These are phyloP conservation scores for Rhododendron simsii DNA, from an alignment of 148 eudicot genomes.

Conservation along the genomic window DNA sequence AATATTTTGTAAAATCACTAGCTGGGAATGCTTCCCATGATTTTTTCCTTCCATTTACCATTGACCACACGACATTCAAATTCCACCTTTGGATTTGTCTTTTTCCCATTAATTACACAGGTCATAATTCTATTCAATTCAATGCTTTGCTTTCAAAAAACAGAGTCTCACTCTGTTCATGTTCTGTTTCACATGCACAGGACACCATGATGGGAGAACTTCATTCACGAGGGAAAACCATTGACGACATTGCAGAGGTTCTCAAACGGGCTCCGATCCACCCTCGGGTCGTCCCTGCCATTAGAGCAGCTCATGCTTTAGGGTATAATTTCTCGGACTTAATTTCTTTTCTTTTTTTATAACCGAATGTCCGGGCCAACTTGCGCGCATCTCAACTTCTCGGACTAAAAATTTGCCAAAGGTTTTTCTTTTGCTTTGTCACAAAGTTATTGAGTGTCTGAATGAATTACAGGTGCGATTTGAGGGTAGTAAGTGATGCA, in stretches of 20 bases:
- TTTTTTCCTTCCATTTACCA: neutral
- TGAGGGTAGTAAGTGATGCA: constrained; percentile 87
- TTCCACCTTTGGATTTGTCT: neutral
- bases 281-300: constrained; percentile 61
- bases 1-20: too few species aligned
- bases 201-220: constrained; percentile 79
- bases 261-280: constrained; percentile 55
- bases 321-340: constrained; percentile 41
- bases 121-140: neutral
- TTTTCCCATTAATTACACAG: neutral
- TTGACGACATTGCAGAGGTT: constrained; percentile 48
- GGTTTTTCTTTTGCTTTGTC: neutral
- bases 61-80: neutral
- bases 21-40: too few species aligned
- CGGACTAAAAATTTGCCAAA: neutral
- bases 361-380: too few species aligned
- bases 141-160: neutral
- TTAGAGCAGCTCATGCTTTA: constrained; percentile 64
- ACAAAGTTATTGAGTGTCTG: neutral
- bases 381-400: neutral
- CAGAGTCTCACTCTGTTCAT: neutral
- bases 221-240: constrained; percentile 60
- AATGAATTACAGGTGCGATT: constrained; percentile 51
- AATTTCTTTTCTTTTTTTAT: neutral
- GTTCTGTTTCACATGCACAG: constrained; percentile 25